These are phyloP conservation scores for Rhododendron mucronatum DNA, from an alignment of 148 eudicot genomes.

Conservation along the genomic window DNA sequence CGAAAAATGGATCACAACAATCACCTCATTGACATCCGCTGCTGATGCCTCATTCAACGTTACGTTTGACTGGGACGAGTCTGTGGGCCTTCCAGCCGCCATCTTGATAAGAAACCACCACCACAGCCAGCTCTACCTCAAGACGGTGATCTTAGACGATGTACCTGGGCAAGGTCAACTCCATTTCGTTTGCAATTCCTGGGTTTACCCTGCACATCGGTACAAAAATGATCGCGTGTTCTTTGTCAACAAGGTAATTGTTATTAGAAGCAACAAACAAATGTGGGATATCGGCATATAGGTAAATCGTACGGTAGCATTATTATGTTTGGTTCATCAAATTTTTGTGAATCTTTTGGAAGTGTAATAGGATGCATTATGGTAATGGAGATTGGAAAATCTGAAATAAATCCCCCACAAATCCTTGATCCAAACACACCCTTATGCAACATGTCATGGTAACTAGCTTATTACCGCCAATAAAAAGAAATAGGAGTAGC, in stretches of 20 bases:
- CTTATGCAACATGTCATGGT: neutral
- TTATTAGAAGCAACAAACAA: neutral
- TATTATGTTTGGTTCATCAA: neutral
- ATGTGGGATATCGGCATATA: neutral
- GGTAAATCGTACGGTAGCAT: neutral
- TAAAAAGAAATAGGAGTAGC: too few relatives aligned
- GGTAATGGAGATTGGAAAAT: neutral
- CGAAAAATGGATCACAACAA: conserved; percentile 53
- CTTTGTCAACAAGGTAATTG: conserved; percentile 75
- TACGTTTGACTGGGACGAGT: conserved; percentile 72
- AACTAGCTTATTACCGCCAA: neutral
- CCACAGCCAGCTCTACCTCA: conserved; percentile 70
- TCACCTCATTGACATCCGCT: conserved; percentile 36
- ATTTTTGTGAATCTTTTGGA: neutral
- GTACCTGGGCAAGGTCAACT: conserved; percentile 58
- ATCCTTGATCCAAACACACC: neutral
- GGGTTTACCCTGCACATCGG: conserved; percentile 76
- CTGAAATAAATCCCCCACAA: neutral
- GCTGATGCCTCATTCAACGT: conserved; percentile 48
- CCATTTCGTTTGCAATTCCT: conserved; percentile 75
- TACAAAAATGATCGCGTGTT: conserved; percentile 70
- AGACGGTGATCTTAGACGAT: conserved; percentile 46
- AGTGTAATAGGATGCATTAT: neutral
- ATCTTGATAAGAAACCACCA: conserved; percentile 59
- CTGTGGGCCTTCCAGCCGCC: conserved; percentile 67